Base-by-base conservation (phyloP, 306 rosid genomes). In the Quercus gilva region DNA sequence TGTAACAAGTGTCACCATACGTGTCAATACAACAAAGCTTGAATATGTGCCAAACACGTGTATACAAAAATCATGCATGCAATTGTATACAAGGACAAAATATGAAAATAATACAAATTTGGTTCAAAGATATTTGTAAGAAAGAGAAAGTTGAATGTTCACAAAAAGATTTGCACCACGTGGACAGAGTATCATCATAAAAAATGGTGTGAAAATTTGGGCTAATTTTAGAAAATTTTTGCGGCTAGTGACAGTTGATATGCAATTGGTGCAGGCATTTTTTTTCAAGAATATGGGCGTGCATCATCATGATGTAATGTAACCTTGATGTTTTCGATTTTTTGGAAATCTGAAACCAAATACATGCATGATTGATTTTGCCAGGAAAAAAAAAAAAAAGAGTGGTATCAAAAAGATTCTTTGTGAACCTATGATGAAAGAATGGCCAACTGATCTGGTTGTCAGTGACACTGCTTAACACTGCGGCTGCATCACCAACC, bases 361-460 rank as follows among this genome's bases (percentile, higher is more conserved):
- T 14, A 41, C 76, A 79, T 79, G 88, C 86, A 83, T 84, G 87
- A 37, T 74, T 51, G 11, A 75, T 55, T 43, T 64, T 61, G 23
- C 70, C 74, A 28, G 25, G 25, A 63, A 72, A 76, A 37, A 37
- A 37, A 35, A 7, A 8, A n/a, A n/a, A n/a, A n/a, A 20, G 9
- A 19, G 26, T 3, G 74, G 29, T 69, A 37, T 51, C 55, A 31
- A 67, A 31, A 67, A 82, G 80, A 75, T 72, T 63, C 63, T 69
- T 51, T 28, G 14, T 52, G 73, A 59, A 7, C 57, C 33, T 20
- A 65, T 13, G 21, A 20, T 55, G 23, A 51, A 76, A 57, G 71
- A 13, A 67, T 35, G 71, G 4, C 26, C 51, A 67, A 67, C 17
- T 67, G 71, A 67, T 33, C 67, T 60, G 26, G 25, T 33, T 67